Evolutionary conservation across 2,329 filamentous ascomycete species (phyloP), one percentile per base, ranked within the genome.

Genomic region (Aspergillus intermedius): DNA sequence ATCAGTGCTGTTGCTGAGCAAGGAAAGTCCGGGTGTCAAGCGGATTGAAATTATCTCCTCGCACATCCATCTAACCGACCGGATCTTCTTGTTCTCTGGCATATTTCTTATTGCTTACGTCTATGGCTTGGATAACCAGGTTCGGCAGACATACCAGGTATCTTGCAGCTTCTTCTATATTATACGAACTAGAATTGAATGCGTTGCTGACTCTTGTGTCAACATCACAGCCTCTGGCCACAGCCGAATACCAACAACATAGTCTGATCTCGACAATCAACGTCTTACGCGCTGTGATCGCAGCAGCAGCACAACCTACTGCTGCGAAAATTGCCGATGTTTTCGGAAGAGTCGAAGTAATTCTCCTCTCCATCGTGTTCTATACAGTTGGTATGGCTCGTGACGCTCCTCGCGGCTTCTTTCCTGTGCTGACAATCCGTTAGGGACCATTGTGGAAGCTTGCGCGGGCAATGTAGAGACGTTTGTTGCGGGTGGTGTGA

Each of bases 91-190:
- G 61, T 84, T 85, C 64, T 58, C 77, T 8, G 73, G 80, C 21
- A 71, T 85, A 53, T 85, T 86, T 61, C 62, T 86, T 28, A 68
- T 85, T 46, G 77, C 81, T 9, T 86, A 84, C 61, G 79, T 76
- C 30, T 86, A 85, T 60, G 78, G 79, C 2, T 71, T 84, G 19
- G 81, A 84, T 53, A 77, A 77, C 21, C 77, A 72, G 1, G 70
- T 83, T 40, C 74, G 81, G 12, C 53, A 53, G 10, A 72, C 74
- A 5, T 82, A 80, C 57, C 76, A 76, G 56, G 62, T 63, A 13
- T n/a, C 41, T 52, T 19, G 12, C 13, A 28, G 4, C 3, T 19
- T 30, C 8, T n/a, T 19, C 21, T 32, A 28, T 41, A 12, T 25
- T 5, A 12, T 19, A 40, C 15, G 19, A 10, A 3, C 25, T 12